phyloP scores from a whole-genome alignment of 176 grass and related monocot genomes.

The Avena atlantica region DNA sequence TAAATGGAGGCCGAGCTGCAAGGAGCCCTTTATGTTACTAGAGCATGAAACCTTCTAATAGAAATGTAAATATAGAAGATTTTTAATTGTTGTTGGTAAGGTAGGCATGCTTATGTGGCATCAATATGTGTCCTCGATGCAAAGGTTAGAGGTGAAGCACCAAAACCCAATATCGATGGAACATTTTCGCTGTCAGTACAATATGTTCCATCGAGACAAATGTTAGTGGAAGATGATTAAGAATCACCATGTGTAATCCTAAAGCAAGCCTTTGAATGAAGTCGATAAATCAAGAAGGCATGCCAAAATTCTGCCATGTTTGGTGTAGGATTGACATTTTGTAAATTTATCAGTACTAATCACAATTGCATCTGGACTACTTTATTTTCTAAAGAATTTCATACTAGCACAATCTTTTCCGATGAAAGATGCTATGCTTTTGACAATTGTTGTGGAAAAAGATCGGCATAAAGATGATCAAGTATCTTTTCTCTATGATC shows the following conservation, averaged over 20 bases:
- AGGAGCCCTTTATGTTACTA: background rate
- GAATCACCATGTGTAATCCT: slow-evolving; percentile 1
- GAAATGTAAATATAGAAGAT: background rate
- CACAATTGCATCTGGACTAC: background rate
- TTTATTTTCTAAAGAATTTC: slow-evolving; percentile 2
- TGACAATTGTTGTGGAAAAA: background rate
- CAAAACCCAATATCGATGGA: background rate
- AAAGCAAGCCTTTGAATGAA: background rate
- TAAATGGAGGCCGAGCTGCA: no score
- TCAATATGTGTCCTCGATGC: background rate
- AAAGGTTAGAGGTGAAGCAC: background rate
- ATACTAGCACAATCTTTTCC: background rate
- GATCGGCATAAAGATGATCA: background rate
- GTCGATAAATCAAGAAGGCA: background rate
- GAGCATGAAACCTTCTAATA: background rate
- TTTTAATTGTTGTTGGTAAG: background rate
- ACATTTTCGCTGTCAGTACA: background rate
- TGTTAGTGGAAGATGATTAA: background rate
- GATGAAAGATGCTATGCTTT: background rate
- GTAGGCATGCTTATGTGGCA: background rate
- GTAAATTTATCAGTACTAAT: background rate
- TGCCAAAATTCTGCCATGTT: background rate
- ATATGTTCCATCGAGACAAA: background rate
- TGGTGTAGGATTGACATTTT: background rate
- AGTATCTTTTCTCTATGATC: background rate